A percentile compares a stretch with the other conserved stretches of the same genome.
Conservation (phyloP, 75 land plant species). For the Chamaecyparis obtusa region DNA sequence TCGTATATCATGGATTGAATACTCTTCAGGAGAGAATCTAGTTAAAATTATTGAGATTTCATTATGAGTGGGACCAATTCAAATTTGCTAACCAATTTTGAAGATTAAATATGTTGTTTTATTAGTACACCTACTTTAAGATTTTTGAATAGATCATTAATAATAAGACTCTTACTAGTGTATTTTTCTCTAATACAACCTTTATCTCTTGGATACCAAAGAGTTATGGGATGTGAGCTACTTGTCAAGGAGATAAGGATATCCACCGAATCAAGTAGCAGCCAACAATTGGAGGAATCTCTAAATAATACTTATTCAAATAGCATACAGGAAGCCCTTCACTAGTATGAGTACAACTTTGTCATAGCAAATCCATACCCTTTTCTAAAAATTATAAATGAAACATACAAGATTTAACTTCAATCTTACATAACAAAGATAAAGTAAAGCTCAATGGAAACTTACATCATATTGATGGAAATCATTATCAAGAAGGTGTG, state of each 20-base stretch:
- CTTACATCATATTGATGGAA: slow-evolving; percentile 93
- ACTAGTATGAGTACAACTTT: slow-evolving; percentile 42
- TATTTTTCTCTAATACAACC: background rate
- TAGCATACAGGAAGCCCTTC: slow-evolving; percentile 48
- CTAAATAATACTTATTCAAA: slow-evolving; percentile 40
- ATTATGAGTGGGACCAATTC: background rate
- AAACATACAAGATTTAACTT: too few species aligned
- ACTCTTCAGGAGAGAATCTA: background rate
- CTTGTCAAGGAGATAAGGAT: slow-evolving; percentile 11
- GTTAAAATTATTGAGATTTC: background rate
- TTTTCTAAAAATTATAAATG: background rate
- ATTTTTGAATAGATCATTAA: slow-evolving; percentile 5
- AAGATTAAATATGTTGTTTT: background rate
- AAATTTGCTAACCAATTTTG: background rate
- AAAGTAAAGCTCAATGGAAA: background rate
- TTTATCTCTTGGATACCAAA: background rate
- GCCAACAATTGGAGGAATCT: slow-evolving; percentile 21
- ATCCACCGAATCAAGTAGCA: background rate
- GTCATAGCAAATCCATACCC: slow-evolving; percentile 66
- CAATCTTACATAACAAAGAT: too few species aligned
- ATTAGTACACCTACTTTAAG: background rate
- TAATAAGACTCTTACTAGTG: background rate
- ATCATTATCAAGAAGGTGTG: slow-evolving; percentile 85
- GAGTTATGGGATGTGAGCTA: slow-evolving; percentile 12
- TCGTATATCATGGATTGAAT: background rate